Conservation (phyloP, 2,329 filamentous ascomycete genomes). For the Penicillium sp. region DNA sequence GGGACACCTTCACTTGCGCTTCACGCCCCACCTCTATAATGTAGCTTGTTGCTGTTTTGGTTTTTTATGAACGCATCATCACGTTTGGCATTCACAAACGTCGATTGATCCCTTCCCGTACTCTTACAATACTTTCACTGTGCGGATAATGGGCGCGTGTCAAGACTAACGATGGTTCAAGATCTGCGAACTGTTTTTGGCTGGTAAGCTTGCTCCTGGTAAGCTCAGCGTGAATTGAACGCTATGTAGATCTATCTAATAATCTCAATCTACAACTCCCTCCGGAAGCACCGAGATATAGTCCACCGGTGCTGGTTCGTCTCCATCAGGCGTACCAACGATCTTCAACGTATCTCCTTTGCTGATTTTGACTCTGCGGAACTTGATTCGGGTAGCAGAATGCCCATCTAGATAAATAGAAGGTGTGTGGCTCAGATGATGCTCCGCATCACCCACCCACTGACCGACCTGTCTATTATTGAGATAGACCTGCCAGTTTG, state of each 20-base stretch:
- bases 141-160: no score
- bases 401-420: conserved; percentile 64
- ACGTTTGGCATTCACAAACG: no score
- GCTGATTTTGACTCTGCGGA: conserved; percentile 50
- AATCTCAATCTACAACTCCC: conserved; percentile 58
- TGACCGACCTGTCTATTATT: conserved; percentile 54
- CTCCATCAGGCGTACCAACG: conserved; percentile 58
- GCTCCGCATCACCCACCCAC: conserved; percentile 63
- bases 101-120: no score
- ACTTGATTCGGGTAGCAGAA: conserved; percentile 64
- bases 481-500: conserved; percentile 57
- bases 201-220: no score
- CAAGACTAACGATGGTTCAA: no score
- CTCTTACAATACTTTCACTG: no score
- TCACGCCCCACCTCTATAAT: background rate
- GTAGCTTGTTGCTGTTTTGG: conserved; percentile 6
- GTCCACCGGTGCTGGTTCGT: conserved; percentile 66
- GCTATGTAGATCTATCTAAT: no score
- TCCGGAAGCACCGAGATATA: conserved; percentile 63
- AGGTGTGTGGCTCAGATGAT: conserved; percentile 59
- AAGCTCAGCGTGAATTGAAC: no score
- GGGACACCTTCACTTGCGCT: background rate
- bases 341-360: conserved; percentile 57
- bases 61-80: no score
- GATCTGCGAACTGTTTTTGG: no score